Conservation (phyloP, 257 asterid species). For the Solanum tarijense region DNA sequence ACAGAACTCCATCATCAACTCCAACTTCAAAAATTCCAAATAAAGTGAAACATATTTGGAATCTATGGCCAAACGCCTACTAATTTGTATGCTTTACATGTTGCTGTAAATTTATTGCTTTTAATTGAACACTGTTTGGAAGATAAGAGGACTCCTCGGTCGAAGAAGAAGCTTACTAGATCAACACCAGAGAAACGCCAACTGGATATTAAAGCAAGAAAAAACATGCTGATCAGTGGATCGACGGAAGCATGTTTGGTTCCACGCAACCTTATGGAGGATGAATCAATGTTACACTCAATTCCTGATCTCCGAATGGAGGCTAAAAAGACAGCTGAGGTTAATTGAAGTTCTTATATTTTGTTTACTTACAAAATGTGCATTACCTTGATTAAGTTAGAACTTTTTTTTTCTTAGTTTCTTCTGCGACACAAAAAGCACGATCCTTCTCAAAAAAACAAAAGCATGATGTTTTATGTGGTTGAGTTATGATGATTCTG, state of each 20-base stretch:
- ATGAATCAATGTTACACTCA: slow-evolving; percentile 28
- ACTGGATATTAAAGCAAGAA: slow-evolving; percentile 38
- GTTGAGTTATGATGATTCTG: neutral
- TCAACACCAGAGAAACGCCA: slow-evolving; percentile 58
- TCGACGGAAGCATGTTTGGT: slow-evolving; percentile 23
- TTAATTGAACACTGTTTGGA: slow-evolving; percentile 11
- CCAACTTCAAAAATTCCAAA: neutral
- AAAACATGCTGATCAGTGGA: slow-evolving; percentile 31
- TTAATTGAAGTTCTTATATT: slow-evolving; percentile 10
- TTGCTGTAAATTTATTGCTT: slow-evolving; percentile 3
- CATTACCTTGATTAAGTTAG: neutral
- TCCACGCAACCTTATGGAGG: slow-evolving; percentile 36
- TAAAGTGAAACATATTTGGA: neutral
- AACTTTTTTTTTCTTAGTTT: neutral
- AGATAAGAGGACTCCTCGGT: slow-evolving; percentile 50
- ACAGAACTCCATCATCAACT: neutral
- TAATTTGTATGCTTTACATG: neutral
- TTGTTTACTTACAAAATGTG: neutral
- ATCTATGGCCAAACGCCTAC: neutral
- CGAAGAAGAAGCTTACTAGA: slow-evolving; percentile 25
- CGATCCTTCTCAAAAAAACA: neutral
- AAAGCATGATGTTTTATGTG: neutral
- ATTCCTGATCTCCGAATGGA: slow-evolving; percentile 76
- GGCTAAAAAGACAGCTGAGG: slow-evolving; percentile 80
- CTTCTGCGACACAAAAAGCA: neutral